Conservation (phyloP, 2,329 filamentous ascomycete species). For the Zasmidium angulare region DNA sequence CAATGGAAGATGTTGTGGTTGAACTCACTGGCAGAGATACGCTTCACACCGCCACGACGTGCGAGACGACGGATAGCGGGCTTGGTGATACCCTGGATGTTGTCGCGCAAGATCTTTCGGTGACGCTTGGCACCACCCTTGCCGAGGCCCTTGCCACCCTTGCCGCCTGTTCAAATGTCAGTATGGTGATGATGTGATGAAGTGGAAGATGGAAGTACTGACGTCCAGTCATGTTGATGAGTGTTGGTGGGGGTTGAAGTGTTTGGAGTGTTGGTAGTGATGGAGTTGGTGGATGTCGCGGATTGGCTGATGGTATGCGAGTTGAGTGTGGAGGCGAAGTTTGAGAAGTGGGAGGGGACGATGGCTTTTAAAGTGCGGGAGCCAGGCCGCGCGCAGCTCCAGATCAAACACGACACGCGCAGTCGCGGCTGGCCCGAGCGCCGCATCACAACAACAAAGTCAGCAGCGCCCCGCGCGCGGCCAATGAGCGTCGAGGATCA, state of each 20-base stretch:
- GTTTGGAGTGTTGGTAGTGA: constrained; percentile 15
- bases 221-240: constrained; percentile 54
- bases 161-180: constrained; percentile 65
- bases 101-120: constrained; percentile 98
- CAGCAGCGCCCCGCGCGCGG: not conserved
- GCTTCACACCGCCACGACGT: constrained; percentile 99
- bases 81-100: constrained; percentile 99
- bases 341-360: not conserved
- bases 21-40: constrained; percentile 85
- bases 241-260: constrained; percentile 26
- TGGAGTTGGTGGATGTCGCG: constrained; percentile 27
- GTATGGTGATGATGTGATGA: constrained; percentile 21
- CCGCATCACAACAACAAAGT: constrained; percentile 1
- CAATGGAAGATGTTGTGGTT: constrained; percentile 4
- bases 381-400: not conserved
- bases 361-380: constrained; percentile 5
- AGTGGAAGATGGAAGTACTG: constrained; percentile 33
- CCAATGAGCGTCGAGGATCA: constrained; percentile 2
- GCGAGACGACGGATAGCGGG: constrained; percentile 97
- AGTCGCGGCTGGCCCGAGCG: not conserved
- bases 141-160: constrained; percentile 96
- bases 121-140: constrained; percentile 99
- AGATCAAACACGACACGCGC: constrained; percentile 2
- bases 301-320: constrained; percentile 20
- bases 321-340: constrained; percentile 15